Percentiles rank a stretch among this genome's conserved stretches.
These are phyloP conservation scores for Neobulgaria alba DNA, from an alignment of 2,329 filamentous ascomycete genomes.

Conservation along the genomic window DNA sequence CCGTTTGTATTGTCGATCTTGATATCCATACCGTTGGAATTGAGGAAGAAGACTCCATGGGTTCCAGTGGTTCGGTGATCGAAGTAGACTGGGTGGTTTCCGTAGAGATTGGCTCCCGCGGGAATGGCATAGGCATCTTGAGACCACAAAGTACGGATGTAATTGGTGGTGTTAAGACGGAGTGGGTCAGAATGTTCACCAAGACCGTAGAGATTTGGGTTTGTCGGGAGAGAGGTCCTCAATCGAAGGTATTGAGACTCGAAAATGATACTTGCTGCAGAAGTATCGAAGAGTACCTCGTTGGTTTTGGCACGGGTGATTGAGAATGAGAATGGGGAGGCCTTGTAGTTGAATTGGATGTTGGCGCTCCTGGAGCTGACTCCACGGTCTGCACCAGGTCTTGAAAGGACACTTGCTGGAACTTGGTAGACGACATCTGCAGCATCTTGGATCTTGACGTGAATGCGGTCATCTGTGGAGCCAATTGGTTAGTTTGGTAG, in stretches of 20 bases:
- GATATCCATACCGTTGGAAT: slow-evolving; percentile 71
- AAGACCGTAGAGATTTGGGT: slow-evolving; percentile 55
- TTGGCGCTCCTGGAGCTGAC: slow-evolving; percentile 30
- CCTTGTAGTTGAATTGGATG: slow-evolving; percentile 40
- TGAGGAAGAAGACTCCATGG: slow-evolving; percentile 61
- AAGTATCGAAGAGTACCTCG: slow-evolving; percentile 53
- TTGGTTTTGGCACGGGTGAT: not conserved
- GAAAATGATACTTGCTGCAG: slow-evolving; percentile 48
- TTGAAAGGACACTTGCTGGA: slow-evolving; percentile 46
- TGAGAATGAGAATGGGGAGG: not conserved
- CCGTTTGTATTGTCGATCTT: slow-evolving; percentile 56
- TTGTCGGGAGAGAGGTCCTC: slow-evolving; percentile 47
- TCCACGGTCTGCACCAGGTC: slow-evolving; percentile 34
- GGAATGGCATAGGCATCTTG: slow-evolving; percentile 51
- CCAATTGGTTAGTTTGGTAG: not conserved
- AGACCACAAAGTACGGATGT: slow-evolving; percentile 54
- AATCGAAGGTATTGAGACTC: slow-evolving; percentile 57
- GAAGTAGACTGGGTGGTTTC: slow-evolving; percentile 55
- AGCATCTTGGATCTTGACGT: slow-evolving; percentile 55
- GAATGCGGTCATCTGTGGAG: slow-evolving; percentile 45
- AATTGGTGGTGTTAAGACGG: slow-evolving; percentile 48
- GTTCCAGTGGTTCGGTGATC: slow-evolving; percentile 50
- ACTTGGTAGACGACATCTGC: slow-evolving; percentile 53
- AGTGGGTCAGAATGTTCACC: slow-evolving; percentile 56
- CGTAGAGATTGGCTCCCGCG: slow-evolving; percentile 49